Evolutionary conservation across 2,329 filamentous ascomycete genomes (phyloP).

Genomic region (Colletotrichum sp.): DNA sequence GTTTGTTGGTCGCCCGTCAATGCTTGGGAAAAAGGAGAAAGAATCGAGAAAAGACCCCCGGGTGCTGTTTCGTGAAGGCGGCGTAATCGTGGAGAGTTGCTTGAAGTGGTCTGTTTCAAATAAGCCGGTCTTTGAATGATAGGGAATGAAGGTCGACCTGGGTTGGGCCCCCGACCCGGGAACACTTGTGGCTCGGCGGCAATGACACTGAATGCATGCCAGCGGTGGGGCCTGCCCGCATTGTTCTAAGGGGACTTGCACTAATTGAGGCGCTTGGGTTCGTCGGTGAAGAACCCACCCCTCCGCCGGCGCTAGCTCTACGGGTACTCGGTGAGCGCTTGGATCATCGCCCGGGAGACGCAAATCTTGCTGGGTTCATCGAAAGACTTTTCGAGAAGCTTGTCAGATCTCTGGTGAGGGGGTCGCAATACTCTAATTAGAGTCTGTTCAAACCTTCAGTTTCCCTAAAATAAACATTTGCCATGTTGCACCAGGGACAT

Average conservation of each 20-base stretch:
- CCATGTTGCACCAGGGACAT: background rate
- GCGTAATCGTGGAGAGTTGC: conserved; percentile 5
- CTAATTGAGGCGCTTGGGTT: conserved; percentile 13
- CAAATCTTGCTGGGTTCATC: background rate
- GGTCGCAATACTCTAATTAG: background rate
- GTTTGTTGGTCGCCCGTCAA: background rate
- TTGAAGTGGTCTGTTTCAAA: conserved; percentile 20
- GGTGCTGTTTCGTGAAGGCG: conserved; percentile 1
- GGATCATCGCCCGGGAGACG: background rate
- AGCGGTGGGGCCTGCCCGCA: conserved; percentile 16
- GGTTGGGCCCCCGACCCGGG: conserved; percentile 2
- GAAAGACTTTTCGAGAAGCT: background rate
- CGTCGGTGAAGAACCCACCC: conserved; percentile 8
- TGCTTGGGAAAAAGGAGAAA: background rate
- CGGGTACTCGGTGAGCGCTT: conserved; percentile 7
- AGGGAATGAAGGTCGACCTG: conserved; percentile 12
- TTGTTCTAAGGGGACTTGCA: conserved; percentile 19
- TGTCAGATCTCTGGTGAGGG: background rate
- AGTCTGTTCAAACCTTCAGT: background rate
- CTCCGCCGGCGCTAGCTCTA: background rate
- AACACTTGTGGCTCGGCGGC: conserved; percentile 10
- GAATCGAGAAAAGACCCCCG: background rate
- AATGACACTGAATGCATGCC: background rate
- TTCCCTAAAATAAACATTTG: background rate
- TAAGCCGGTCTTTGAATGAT: conserved; percentile 17